Evolutionary conservation across 768 basidiomycete genomes (phyloP), one percentile per base, ranked within the genome.

Genomic region (Polyporus arcularius): DNA sequence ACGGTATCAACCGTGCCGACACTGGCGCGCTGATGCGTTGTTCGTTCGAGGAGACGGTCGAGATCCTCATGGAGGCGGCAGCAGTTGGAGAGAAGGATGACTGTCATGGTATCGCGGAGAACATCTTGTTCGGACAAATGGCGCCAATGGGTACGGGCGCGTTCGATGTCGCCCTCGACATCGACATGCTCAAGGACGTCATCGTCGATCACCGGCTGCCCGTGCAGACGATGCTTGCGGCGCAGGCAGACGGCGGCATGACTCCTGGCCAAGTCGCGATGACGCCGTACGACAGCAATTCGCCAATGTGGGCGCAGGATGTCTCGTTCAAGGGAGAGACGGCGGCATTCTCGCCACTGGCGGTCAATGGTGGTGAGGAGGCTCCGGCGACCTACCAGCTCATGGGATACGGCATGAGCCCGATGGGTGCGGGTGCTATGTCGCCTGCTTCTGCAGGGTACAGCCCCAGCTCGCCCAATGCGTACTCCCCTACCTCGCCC

Each of bases 121-220:
- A 98, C 69, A 94, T 99, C 43, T 87, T 99, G 83, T 94, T 99
- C 68, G 97, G 97, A 16, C 97, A 98, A 77, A 91, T 98, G 85
- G 96, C 96, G n/a, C 96, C 96, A 0, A 98, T 99, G 95, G 97
- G 97, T 53, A 98, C 97, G 0, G 97, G 97, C 14, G 85, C 93
- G 8, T 98, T 96, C 70, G 96, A 98, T 51, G 92, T 99, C 52
- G 89, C 94, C 0, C 83, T 99, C 51, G 97, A 99, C 73, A 92
- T 98, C 69, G 92, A 96, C 66, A 96, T 98, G 94, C 80, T 99
- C 68, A 97, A 97, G 80, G 96, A 98, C 60, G 96, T 97, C 42
- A 94, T 98, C 56, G 91, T 98, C 52, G 97, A 99, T 73, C 94
- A 96, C 70, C 90, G 95, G 28, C 79, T 97, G 16, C 94, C 94